These are phyloP conservation scores for Psilocybe subaeruginosa DNA, from an alignment of 768 basidiomycete genomes.

Conservation along the genomic window DNA sequence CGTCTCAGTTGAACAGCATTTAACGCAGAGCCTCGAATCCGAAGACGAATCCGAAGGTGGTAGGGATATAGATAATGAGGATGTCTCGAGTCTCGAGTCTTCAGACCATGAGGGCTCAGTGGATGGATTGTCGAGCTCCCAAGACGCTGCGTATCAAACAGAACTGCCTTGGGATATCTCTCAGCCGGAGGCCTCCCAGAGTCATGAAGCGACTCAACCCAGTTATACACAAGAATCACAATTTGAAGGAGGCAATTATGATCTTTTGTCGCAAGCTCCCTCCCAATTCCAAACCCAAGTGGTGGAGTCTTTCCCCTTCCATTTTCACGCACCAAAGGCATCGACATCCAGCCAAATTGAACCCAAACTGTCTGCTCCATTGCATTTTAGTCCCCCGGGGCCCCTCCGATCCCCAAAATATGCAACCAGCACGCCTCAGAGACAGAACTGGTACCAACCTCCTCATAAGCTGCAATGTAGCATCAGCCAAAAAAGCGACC, in stretches of 20 bases:
- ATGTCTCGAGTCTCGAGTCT: neutral
- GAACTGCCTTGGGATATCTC: conserved; percentile 15
- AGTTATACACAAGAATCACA: conserved; percentile 5
- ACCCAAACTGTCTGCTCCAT: conserved; percentile 9
- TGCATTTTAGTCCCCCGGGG: conserved; percentile 12
- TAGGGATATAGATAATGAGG: neutral
- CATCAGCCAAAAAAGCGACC: neutral
- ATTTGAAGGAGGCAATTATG: neutral
- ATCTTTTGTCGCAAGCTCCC: conserved; percentile 23
- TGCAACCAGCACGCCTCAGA: conserved; percentile 25
- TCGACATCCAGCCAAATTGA: conserved; percentile 2
- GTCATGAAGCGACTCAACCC: neutral
- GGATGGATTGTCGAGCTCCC: neutral
- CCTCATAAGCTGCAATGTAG: conserved; percentile 10
- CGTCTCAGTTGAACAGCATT: conserved; percentile 48
- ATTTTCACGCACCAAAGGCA: conserved; percentile 15
- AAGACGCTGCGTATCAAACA: conserved; percentile 2
- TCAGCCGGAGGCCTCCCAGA: neutral
- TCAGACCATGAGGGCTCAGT: neutral
- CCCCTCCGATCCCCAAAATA: conserved; percentile 19
- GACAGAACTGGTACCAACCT: conserved; percentile 37
- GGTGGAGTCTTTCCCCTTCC: conserved; percentile 16
- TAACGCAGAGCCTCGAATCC: conserved; percentile 42
- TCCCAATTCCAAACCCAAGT: conserved; percentile 19
- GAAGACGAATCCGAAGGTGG: conserved; percentile 15